These are phyloP conservation scores for Scutellaria baicalensis DNA, from an alignment of 257 asterid species.

Conservation along the genomic window DNA sequence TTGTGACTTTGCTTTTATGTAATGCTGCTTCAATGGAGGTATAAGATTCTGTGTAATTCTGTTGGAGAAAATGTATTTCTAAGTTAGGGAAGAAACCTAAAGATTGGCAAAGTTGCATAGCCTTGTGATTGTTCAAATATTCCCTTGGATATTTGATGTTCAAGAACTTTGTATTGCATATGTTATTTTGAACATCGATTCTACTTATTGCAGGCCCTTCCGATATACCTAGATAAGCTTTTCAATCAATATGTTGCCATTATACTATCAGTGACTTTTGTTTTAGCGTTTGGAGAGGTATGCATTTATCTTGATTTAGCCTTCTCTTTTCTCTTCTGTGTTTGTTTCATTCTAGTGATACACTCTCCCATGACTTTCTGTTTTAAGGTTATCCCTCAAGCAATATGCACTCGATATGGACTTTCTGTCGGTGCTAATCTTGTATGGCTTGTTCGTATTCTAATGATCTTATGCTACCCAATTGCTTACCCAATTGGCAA, in stretches of 20 bases:
- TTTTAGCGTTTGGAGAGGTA: conserved; percentile 91
- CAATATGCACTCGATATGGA: conserved; percentile 96
- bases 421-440: conserved; percentile 93
- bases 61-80: neutral
- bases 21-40: conserved; percentile 98
- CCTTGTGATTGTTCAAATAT: neutral
- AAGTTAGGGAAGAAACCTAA: neutral
- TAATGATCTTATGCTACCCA: conserved; percentile 85
- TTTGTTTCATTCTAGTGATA: conserved; percentile 2
- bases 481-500: conserved; percentile 93
- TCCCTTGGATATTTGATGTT: neutral
- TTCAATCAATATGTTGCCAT: conserved; percentile 96
- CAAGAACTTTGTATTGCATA: neutral
- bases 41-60: conserved; percentile 1
- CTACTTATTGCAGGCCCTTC: conserved; percentile 82
- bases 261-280: conserved; percentile 91
- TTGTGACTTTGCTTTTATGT: conserved; percentile 86
- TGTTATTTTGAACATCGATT: neutral
- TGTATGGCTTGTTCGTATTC: conserved; percentile 84
- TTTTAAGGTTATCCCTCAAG: conserved; percentile 95
- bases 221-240: conserved; percentile 80
- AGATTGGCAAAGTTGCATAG: neutral
- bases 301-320: neutral
- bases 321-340: neutral
- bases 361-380: conserved; percentile 1